Base-by-base conservation (phyloP, 495 filamentous ascomycete species). In the Immersiella caudata region DNA sequence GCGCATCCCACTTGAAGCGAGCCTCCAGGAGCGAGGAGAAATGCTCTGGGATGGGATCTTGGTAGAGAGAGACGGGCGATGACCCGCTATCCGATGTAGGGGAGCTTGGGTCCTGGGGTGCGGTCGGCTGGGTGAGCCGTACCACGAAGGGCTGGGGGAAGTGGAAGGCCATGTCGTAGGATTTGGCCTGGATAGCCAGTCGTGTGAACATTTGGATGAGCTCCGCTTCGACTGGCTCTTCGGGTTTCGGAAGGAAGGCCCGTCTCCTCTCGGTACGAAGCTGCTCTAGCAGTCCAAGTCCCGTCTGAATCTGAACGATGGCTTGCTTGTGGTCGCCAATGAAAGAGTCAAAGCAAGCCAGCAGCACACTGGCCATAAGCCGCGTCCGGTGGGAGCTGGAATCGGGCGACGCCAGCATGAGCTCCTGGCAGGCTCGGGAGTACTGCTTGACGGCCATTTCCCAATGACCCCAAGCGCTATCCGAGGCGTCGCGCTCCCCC, bases 131-230 rank as follows among this genome's bases (percentile, higher is more conserved):
- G 11, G 78, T 81, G n/a, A 86, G 76, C 14, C 80, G 80, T 57
- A 86, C 83, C 6, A 86, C 82, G 40, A 75, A 84, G 18, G 84
- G 84, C 18, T 84, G 78, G n/a, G 83, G 84, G 62, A 86, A 86
- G 66, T 86, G 84, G 75, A 86, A 86, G 55, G 84, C 84, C 82
- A 86, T 83, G 70, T 86, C 84, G 73, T 86, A 86, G 24, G 83
- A 85, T 65, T 86, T 86, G 35, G 84, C 84, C 69, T 86, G 84
- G 54, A 86, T 86, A 14, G 82, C 84, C 8, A 86, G 77, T 14
- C 84, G 78, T 14, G 83, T 85, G 65, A 87, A 87, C 78, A 87
- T 87, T 21, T 85, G 83, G 25, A 84, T 78, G 56, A 87, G 80
- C 67, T 87, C 84, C 62, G 85, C 83, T 68, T 86, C 84, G 6